Conservation (phyloP, 2,329 filamentous ascomycete species). For the Daldinia eschscholtzii region DNA sequence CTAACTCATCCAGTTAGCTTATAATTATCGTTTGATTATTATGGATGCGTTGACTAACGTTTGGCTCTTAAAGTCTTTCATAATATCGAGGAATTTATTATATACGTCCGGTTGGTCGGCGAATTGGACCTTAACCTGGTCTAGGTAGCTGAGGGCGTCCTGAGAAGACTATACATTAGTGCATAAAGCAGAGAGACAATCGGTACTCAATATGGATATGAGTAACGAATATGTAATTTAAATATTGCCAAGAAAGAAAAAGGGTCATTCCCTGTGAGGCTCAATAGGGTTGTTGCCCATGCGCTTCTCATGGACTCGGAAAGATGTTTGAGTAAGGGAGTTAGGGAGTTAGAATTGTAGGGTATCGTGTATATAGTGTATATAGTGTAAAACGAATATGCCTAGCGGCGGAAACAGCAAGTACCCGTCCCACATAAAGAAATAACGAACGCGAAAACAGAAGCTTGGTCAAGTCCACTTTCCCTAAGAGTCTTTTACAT, state of each 20-base stretch:
- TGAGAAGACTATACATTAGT: constrained; percentile 52
- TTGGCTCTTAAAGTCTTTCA: constrained; percentile 99
- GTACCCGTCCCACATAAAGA: constrained; percentile 18
- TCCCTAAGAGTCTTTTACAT: background rate
- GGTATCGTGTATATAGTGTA: background rate
- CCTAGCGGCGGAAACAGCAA: constrained; percentile 17
- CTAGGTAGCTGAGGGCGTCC: constrained; percentile 91
- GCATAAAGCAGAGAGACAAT: constrained; percentile 13
- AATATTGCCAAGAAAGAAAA: background rate
- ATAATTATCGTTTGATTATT: constrained; percentile 3
- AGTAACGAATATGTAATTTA: constrained; percentile 1
- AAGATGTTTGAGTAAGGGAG: background rate
- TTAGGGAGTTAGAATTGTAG: background rate
- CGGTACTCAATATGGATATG: constrained; percentile 7
- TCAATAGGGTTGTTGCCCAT: background rate
- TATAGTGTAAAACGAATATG: constrained; percentile 19
- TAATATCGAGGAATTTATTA: constrained; percentile 96
- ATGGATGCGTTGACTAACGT: constrained; percentile 69
- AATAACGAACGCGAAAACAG: constrained; percentile 3
- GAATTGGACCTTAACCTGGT: constrained; percentile 98
- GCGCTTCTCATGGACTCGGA: background rate
- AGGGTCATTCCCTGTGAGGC: background rate
- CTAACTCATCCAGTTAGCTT: constrained; percentile 58
- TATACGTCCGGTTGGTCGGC: constrained; percentile 97
- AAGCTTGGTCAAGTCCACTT: constrained; percentile 11